phyloP scores from a whole-genome alignment of 208 protist genomes.

The Trichomonas gallinae region DNA sequence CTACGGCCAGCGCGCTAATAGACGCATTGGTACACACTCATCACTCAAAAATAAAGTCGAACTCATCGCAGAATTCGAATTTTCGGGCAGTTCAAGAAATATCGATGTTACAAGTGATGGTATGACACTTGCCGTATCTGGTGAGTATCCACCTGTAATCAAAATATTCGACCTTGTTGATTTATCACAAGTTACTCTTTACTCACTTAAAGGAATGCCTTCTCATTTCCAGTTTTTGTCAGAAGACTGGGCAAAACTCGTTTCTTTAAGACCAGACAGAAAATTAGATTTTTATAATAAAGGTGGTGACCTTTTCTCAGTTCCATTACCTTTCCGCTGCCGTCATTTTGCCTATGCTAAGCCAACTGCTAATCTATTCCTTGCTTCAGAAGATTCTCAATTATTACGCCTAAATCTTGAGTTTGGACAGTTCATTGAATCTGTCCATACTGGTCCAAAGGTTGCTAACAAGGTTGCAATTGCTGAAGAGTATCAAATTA shows the following conservation, averaged over 20 bases:
- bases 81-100: neutral
- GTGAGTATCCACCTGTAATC: constrained; percentile 14
- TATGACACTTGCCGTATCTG: neutral
- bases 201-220: neutral
- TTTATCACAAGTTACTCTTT: neutral
- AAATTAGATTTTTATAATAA: constrained; percentile 15
- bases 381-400: constrained; percentile 11
- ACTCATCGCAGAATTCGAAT: neutral
- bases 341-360: neutral
- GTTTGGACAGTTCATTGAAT: neutral
- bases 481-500: neutral
- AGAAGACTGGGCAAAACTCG: neutral
- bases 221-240: neutral
- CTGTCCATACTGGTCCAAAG: neutral
- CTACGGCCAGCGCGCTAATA: neutral
- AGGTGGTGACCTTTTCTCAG: neutral
- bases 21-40: neutral
- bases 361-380: neutral
- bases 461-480: neutral
- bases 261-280: neutral
- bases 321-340: neutral
- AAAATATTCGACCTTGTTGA: constrained; percentile 16
- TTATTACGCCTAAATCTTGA: neutral
- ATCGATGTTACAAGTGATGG: neutral
- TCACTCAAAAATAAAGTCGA: neutral